Base-by-base conservation (phyloP, 169 alveolate genomes). In the Plasmodium vinckei region DNA sequence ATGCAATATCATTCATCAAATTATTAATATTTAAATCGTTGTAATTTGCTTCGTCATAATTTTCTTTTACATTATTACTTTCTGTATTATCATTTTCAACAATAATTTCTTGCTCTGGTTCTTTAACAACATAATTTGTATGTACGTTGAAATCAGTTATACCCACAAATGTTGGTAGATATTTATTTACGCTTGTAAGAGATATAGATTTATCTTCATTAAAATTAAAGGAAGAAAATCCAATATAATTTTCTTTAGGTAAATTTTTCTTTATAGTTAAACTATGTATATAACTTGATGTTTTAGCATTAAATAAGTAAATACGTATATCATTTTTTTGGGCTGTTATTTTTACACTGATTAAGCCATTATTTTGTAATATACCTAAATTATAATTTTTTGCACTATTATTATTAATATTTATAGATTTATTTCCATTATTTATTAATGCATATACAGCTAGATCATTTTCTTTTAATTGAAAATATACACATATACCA, bases 81-180 rank as follows among this genome's bases (percentile, higher is more conserved):
- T 73, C 13, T 9, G 13, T 23, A 1, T 25, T 25, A 10, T 9
- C n/a, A 5, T 67, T 25, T 2, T 60, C 44, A 21, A 13, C 7
- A 10, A 10, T 51, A 1, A 13, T 27, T 23, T 23, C 5, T 39
- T 53, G 42, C 5, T 47, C 69, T 10, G 10, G 3, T 1, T 25
- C 39, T 1, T 39, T 15, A 59, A 17, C 27, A 25, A n/a, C 5
- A 51, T 77, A 42, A 7, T 25, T 53, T 17, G 23, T 54, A 13
- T 25, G 54, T 4, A 68, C 59, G 1, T 15, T 15, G 12, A 82
- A n/a, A 21, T 67, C 67, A 27, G 61, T 53, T 23, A 82, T 82
- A 9, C 90, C 90, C 5, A 82, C 90, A 67, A 67, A 82, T 19
- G 90, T 82, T 5, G 90, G 90, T 17, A 49, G 3, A 54, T 53